Evolutionary conservation across 768 basidiomycete species (phyloP).

Genomic region (Gloeopeniophorella convolvens): DNA sequence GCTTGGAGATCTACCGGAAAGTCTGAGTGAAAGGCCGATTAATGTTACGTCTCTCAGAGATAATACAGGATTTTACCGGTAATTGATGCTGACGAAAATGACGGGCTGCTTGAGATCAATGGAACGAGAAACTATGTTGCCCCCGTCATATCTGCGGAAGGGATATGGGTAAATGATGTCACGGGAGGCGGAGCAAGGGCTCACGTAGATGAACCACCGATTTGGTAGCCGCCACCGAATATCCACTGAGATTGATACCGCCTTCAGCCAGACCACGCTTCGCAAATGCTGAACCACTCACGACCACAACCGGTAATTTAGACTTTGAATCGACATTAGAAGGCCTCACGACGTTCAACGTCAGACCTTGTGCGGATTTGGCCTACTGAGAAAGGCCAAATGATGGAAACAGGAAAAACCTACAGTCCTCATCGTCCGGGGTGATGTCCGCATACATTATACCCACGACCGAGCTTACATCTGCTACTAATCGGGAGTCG

Average conservation of each 20-base stretch:
- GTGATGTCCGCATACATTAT: slow-evolving; percentile 1
- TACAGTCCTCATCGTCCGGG: slow-evolving; percentile 22
- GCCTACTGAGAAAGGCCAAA: too few species aligned
- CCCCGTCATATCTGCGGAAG: slow-evolving; percentile 21
- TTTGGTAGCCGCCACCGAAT: slow-evolving; percentile 21
- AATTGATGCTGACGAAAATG: slow-evolving; percentile 27
- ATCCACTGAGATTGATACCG: slow-evolving; percentile 19
- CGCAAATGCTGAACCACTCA: not conserved
- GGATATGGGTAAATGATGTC: not conserved
- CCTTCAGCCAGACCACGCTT: not conserved
- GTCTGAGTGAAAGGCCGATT: too few species aligned
- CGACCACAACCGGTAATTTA: slow-evolving; percentile 24
- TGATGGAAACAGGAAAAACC: not conserved
- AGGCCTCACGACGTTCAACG: slow-evolving; percentile 24
- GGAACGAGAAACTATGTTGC: slow-evolving; percentile 21
- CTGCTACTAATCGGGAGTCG: not conserved
- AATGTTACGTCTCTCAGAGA: not conserved
- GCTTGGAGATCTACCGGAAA: too few species aligned
- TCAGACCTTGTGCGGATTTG: slow-evolving; percentile 20
- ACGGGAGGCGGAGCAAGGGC: not conserved
- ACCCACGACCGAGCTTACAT: not conserved
- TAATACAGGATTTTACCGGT: slow-evolving; percentile 19
- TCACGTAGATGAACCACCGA: slow-evolving; percentile 14
- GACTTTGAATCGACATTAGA: not conserved
- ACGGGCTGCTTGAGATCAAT: slow-evolving; percentile 22